Conservation (phyloP, 805 yeast species). For the Lipomyces sp. region DNA sequence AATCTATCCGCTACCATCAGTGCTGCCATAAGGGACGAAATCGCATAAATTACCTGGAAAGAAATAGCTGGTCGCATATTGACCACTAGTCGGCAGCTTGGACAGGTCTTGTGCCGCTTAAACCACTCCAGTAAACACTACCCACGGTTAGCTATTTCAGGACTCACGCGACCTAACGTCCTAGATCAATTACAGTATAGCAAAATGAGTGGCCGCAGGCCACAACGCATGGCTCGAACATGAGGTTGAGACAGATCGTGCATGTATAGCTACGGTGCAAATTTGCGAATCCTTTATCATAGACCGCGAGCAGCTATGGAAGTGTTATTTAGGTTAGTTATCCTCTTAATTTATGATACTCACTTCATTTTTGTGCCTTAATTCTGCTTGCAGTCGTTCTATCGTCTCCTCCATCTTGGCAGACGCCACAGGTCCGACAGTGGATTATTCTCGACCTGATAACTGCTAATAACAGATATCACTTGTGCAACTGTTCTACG, state of each 20-base stretch:
- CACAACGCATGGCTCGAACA: conserved; percentile 37
- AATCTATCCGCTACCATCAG: conserved; percentile 12
- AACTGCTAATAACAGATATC: not conserved
- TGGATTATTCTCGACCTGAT: not conserved
- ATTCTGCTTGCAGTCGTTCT: conserved; percentile 20
- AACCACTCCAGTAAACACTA: conserved; percentile 35
- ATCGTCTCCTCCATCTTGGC: not conserved
- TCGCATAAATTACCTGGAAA: conserved; percentile 17
- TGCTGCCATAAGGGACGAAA: not conserved
- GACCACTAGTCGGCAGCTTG: conserved; percentile 28
- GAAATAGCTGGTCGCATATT: conserved; percentile 22
- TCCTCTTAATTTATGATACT: not conserved
- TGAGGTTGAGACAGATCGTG: conserved; percentile 29
- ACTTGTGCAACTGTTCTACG: not conserved
- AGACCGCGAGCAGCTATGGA: conserved; percentile 14
- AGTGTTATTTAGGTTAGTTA: not conserved
- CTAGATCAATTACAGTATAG: conserved; percentile 25
- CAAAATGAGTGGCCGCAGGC: conserved; percentile 39
- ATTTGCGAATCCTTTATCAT: conserved; percentile 13
- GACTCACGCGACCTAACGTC: not conserved
- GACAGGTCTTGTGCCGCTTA: conserved; percentile 25
- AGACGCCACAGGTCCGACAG: not conserved
- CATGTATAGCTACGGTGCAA: conserved; percentile 22
- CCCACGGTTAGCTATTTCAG: not conserved
- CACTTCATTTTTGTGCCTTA: conserved; percentile 31